These are phyloP conservation scores for Saccharum hybrid DNA, from an alignment of 202 grass and related monocot genomes.

Conservation along the genomic window DNA sequence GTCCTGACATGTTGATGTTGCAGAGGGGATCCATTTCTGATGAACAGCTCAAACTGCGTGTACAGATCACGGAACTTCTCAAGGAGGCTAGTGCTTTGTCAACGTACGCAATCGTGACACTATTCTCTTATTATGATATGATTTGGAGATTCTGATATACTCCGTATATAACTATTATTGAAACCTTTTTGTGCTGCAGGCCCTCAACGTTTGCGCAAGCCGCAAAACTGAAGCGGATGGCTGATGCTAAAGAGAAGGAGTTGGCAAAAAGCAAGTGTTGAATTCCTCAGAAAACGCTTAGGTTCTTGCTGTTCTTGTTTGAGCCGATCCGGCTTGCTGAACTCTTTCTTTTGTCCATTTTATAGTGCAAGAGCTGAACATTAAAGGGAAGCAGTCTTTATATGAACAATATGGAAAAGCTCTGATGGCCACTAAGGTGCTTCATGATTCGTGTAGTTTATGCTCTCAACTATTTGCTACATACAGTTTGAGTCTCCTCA, in stretches of 20 bases:
- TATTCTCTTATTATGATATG: not conserved
- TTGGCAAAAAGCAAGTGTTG: conserved; percentile 61
- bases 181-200: conserved; percentile 47
- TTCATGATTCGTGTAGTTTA: not conserved
- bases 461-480: not conserved
- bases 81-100: conserved; percentile 77
- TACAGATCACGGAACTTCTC: conserved; percentile 74
- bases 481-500: conserved; percentile 35
- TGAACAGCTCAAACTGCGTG: conserved; percentile 64
- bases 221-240: conserved; percentile 77
- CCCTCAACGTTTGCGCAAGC: conserved; percentile 96
- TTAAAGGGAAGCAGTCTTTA: conserved; percentile 64
- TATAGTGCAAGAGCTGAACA: conserved; percentile 72
- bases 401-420: conserved; percentile 61
- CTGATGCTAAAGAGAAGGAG: conserved; percentile 85
- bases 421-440: conserved; percentile 68
- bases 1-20: conserved; percentile 31
- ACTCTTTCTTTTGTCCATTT: conserved; percentile 10
- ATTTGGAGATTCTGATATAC: not conserved
- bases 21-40: conserved; percentile 63
- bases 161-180: not conserved
- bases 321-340: not conserved
- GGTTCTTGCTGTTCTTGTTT: not conserved
- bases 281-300: not conserved
- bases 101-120: conserved; percentile 50